These are phyloP conservation scores for Pisolithus albus DNA, from an alignment of 768 basidiomycete genomes.

Conservation along the genomic window DNA sequence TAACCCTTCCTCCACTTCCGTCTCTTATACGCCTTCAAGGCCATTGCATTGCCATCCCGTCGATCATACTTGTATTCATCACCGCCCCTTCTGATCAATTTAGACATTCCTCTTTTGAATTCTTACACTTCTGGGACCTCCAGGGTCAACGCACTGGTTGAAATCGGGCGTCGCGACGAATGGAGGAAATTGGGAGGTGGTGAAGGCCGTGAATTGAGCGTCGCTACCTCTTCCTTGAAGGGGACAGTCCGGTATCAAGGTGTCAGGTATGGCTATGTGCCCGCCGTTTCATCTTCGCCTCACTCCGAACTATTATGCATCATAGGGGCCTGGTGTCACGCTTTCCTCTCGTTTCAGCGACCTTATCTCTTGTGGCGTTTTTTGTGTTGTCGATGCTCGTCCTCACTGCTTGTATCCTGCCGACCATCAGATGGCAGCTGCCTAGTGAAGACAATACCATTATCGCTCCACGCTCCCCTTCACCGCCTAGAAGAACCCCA, in stretches of 20 bases:
- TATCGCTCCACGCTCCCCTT: not conserved
- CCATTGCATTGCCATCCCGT: conserved; percentile 46
- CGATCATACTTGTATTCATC: conserved; percentile 31
- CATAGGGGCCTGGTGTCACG: conserved; percentile 61
- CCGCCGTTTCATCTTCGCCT: conserved; percentile 1
- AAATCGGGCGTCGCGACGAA: conserved; percentile 65
- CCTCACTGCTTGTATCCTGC: conserved; percentile 47
- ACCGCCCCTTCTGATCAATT: conserved; percentile 34
- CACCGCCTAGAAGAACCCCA: conserved; percentile 2
- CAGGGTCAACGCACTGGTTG: conserved; percentile 50
- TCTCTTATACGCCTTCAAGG: conserved; percentile 33
- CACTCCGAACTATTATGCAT: not conserved
- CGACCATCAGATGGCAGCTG: conserved; percentile 30
- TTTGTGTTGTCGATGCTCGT: conserved; percentile 40
- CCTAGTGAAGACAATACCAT: conserved; percentile 12
- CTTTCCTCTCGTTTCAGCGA: conserved; percentile 54
- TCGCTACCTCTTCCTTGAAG: conserved; percentile 52
- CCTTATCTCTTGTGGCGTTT: conserved; percentile 41
- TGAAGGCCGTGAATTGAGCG: conserved; percentile 65
- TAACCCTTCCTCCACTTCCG: not conserved
- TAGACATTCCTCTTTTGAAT: conserved; percentile 53
- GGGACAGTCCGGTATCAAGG: conserved; percentile 63
- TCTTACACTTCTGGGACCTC: conserved; percentile 45
- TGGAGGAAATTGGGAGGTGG: conserved; percentile 69
- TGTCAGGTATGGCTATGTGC: conserved; percentile 45